These are phyloP conservation scores for Gracilaria vermiculophylla DNA, from an alignment of 23 red algal species.

Conservation along the genomic window DNA sequence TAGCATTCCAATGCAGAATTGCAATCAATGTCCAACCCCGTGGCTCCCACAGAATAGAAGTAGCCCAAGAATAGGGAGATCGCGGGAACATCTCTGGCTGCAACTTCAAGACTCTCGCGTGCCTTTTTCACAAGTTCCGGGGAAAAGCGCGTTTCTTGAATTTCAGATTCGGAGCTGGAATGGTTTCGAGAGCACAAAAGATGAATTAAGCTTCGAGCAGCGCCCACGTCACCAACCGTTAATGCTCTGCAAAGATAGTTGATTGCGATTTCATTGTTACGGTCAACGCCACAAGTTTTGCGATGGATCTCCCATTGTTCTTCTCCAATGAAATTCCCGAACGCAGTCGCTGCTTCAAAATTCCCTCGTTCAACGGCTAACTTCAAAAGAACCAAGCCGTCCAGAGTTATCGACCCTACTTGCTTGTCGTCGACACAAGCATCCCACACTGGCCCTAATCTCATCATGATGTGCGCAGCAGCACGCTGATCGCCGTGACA, in stretches of 20 bases:
- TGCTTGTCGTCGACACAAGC: constrained; percentile 38
- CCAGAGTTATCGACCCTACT: neutral
- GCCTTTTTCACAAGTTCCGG: neutral
- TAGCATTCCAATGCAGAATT: constrained; percentile 25
- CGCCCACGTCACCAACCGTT: constrained; percentile 25
- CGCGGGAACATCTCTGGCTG: constrained; percentile 30
- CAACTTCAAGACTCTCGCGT: constrained; percentile 34
- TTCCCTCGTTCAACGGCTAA: constrained; percentile 55
- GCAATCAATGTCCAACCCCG: constrained; percentile 29
- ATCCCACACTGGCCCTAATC: constrained; percentile 45
- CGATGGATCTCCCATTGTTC: constrained; percentile 40
- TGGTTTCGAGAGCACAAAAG: neutral
- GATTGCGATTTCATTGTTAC: constrained; percentile 4
- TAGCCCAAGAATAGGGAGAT: constrained; percentile 49
- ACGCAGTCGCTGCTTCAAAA: constrained; percentile 50
- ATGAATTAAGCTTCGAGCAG: constrained; percentile 37
- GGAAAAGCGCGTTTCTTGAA: neutral
- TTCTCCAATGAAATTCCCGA: constrained; percentile 36
- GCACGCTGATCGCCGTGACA: constrained; percentile 8
- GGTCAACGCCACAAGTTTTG: constrained; percentile 13
- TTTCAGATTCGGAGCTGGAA: neutral
- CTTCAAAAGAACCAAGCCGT: constrained; percentile 29
- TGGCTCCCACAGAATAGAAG: constrained; percentile 22
- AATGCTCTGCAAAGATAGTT: constrained; percentile 25
- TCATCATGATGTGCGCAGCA: constrained; percentile 41